Evolutionary conservation across 2,329 filamentous ascomycete species (phyloP).

Genomic region (Nakataea oryzae): DNA sequence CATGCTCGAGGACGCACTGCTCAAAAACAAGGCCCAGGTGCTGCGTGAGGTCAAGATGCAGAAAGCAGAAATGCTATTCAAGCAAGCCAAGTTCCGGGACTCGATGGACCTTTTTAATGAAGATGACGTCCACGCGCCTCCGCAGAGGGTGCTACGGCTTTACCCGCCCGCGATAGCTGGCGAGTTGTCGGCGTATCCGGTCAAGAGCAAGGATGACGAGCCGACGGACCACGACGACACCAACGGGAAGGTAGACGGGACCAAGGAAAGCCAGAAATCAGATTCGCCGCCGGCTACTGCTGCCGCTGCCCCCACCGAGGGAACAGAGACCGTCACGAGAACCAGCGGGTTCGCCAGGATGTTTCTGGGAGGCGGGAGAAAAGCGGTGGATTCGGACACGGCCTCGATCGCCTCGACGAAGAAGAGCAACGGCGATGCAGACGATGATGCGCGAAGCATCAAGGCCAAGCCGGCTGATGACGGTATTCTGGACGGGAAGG

Average conservation of each 20-base stretch:
- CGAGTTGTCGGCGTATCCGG: constrained; percentile 48
- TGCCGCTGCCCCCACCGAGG: constrained; percentile 21
- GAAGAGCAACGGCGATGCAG: constrained; percentile 36
- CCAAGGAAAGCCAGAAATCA: constrained; percentile 12
- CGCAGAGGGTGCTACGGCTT: constrained; percentile 74
- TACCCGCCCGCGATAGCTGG: constrained; percentile 82
- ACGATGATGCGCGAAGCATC: constrained; percentile 42
- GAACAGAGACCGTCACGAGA: constrained; percentile 10
- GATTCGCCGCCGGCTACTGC: constrained; percentile 22
- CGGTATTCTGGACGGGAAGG: constrained; percentile 61
- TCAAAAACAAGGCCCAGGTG: constrained; percentile 71
- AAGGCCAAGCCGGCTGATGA: constrained; percentile 34
- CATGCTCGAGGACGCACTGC: constrained; percentile 85
- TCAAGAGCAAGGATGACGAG: background rate
- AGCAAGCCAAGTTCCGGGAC: constrained; percentile 69
- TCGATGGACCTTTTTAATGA: constrained; percentile 80
- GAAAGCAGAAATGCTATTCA: constrained; percentile 81
- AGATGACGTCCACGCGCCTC: constrained; percentile 78
- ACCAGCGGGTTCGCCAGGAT: constrained; percentile 40
- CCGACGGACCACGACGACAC: background rate
- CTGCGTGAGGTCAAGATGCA: constrained; percentile 81
- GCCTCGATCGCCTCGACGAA: constrained; percentile 51
- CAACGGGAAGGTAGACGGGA: constrained; percentile 13
- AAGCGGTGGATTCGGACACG: constrained; percentile 34
- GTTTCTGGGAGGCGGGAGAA: constrained; percentile 34